Conservation (phyloP, 2,329 filamentous ascomycete genomes). For the Fusarium musae region DNA sequence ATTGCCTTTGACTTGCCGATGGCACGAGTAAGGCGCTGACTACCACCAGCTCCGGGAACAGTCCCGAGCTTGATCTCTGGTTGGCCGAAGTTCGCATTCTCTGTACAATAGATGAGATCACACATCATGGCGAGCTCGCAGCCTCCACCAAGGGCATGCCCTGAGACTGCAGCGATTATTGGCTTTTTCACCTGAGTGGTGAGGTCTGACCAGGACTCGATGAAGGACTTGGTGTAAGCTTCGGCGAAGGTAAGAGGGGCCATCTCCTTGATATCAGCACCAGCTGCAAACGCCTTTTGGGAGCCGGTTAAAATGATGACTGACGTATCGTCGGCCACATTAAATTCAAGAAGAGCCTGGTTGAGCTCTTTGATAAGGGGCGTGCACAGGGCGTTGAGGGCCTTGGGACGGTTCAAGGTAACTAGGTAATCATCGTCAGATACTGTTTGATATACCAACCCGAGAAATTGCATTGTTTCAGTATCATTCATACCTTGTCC, state of each 20-base stretch:
- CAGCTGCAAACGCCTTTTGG: constrained; percentile 90
- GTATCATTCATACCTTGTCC: constrained; percentile 81
- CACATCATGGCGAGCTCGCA: constrained; percentile 99
- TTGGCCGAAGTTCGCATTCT: constrained; percentile 90
- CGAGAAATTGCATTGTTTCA: not conserved
- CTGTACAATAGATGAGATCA: constrained; percentile 91
- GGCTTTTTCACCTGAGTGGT: constrained; percentile 90
- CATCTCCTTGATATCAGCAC: constrained; percentile 99
- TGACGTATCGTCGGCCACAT: constrained; percentile 74
- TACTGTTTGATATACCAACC: not conserved
- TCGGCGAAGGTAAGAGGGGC: constrained; percentile 87
- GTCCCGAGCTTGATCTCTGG: constrained; percentile 96
- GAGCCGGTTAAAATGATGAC: constrained; percentile 90
- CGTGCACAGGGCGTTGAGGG: constrained; percentile 91
- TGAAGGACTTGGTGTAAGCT: constrained; percentile 91
- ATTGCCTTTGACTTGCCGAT: constrained; percentile 88
- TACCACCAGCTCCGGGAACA: constrained; percentile 91
- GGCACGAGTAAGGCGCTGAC: constrained; percentile 85
- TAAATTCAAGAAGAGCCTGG: constrained; percentile 76
- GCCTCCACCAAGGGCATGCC: constrained; percentile 92
- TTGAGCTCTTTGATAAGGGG: constrained; percentile 93
- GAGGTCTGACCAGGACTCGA: constrained; percentile 91
- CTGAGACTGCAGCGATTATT: constrained; percentile 92
- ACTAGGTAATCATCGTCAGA: constrained; percentile 63
- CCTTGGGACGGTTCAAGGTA: constrained; percentile 92